These are phyloP conservation scores for Trypanosoma mega DNA, from an alignment of 208 protist species.

Conservation along the genomic window DNA sequence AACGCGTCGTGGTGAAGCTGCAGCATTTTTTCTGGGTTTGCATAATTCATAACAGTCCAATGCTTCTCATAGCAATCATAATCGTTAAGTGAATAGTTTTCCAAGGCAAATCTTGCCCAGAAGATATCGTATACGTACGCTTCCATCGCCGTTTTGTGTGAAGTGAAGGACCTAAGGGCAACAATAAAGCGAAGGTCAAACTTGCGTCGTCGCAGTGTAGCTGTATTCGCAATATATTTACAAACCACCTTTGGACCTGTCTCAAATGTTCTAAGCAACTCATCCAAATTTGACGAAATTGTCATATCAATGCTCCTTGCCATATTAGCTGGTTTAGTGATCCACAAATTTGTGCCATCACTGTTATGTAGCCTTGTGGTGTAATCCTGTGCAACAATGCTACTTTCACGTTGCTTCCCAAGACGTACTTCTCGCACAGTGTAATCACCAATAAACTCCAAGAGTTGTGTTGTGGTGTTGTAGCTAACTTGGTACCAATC, in stretches of 20 bases:
- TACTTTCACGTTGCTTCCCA: not conserved
- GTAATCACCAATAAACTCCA: constrained; percentile 35
- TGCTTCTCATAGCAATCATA: constrained; percentile 37
- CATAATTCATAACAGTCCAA: constrained; percentile 40
- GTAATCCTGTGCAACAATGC: constrained; percentile 11
- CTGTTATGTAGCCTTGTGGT: constrained; percentile 2
- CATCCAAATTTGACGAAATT: constrained; percentile 35
- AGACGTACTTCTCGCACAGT: constrained; percentile 20
- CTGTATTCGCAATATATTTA: constrained; percentile 36
- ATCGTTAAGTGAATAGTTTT: constrained; percentile 27
- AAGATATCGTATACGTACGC: constrained; percentile 35
- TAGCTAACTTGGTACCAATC: constrained; percentile 40
- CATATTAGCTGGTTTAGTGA: constrained; percentile 30
- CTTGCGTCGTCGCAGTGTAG: constrained; percentile 26
- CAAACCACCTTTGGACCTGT: constrained; percentile 32
- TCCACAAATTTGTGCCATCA: constrained; percentile 41
- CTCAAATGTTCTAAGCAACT: constrained; percentile 40
- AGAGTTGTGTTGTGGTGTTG: constrained; percentile 29
- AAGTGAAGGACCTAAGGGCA: constrained; percentile 22
- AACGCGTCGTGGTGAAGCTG: constrained; percentile 30
- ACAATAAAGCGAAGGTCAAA: constrained; percentile 43
- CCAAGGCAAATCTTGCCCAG: constrained; percentile 34
- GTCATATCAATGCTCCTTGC: constrained; percentile 34
- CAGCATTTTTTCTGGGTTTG: constrained; percentile 26
- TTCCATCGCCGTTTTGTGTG: constrained; percentile 18